Percentiles rank a stretch among this genome's conserved stretches.
phyloP scores from a whole-genome alignment of 495 filamentous ascomycete species.

The Penicillium psychrofluorescens region DNA sequence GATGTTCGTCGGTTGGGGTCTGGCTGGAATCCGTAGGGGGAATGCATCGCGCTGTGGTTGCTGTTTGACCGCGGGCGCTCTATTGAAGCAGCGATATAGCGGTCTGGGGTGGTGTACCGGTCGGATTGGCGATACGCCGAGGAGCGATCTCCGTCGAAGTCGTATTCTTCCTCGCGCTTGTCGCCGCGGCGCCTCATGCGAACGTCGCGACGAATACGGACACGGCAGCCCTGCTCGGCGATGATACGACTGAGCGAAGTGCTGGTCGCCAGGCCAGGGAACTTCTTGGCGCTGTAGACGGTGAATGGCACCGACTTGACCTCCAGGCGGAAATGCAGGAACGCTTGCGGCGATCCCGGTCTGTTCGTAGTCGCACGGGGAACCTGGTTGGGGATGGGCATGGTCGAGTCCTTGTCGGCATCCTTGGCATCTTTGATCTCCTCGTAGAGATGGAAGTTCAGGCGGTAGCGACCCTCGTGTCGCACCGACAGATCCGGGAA shows the following conservation, averaged over 20 bases:
- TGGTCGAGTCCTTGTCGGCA: conserved; percentile 42
- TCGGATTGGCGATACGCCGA: conserved; percentile 49
- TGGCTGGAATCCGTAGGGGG: conserved; percentile 21
- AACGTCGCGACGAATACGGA: conserved; percentile 93
- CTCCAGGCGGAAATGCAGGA: conserved; percentile 69
- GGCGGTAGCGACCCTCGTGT: conserved; percentile 83
- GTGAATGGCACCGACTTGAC: conserved; percentile 82
- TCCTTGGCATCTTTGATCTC: conserved; percentile 76
- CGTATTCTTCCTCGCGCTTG: conserved; percentile 58
- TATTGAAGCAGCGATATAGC: conserved; percentile 28
- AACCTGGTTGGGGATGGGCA: conserved; percentile 19
- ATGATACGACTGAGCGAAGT: conserved; percentile 83
- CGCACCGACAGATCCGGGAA: conserved; percentile 96
- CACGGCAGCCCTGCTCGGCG: conserved; percentile 94
- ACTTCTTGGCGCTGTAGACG: conserved; percentile 98
- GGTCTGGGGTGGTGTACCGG: conserved; percentile 46
- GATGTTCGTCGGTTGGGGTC: conserved; percentile 47
- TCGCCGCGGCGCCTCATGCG: conserved; percentile 87
- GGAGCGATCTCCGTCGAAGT: conserved; percentile 57
- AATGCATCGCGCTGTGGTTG: conserved; percentile 53
- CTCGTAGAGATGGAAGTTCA: conserved; percentile 91
- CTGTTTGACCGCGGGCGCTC: conserved; percentile 69
- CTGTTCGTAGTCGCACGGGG: conserved; percentile 15
- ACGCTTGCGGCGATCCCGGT: conserved; percentile 29
- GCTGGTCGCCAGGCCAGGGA: conserved; percentile 88